Evolutionary conservation across 371 early-diverging fungal species (phyloP), one percentile per base, ranked within the genome.

Genomic region (Saksenaea oblongispora): DNA sequence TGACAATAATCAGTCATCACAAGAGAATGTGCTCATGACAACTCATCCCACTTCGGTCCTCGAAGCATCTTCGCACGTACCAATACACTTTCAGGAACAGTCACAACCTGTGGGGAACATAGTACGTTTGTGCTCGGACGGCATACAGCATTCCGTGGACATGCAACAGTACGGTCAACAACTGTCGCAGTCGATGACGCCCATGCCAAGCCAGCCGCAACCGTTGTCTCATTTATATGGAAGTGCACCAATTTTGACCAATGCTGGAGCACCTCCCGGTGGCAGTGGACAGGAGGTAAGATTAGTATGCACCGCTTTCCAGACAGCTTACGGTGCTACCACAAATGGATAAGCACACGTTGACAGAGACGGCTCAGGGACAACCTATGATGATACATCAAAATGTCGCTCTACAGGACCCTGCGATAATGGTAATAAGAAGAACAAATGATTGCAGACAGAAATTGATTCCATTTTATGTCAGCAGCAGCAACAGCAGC

Each of bases 51-150:
- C 51, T 47, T 22, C 51, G 24, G 51, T 47, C 51, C 51, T 47
- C 51, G 51, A 47, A 47, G 24, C 51, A 7, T 47, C 51, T 47
- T 26, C 51, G 44, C 44, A 47, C 51, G 51, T 47, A 47, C 51
- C 51, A 47, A 22, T 22, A 9, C n/a, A 10, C 51, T 47, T 47
- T 47, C 51, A 47, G 26, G 22, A 47, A 47, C 51, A 47, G 51
- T 47, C 51, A 47, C 51, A 26, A 10, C 51, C 51, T 47, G 51
- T 47, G 51, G 51, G 51, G 51, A 47, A 47, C 51, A 47, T 22
- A 22, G 51, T 47, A 22, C 51, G 51, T 17, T 22, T 47, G 3
- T 47, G 51, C 24, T 47, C 51, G 51, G 51, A 47, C 10, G 51
- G 51, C n/a, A 17, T 22, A 47, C 51, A 22, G 22, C 51, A 47